Conservation (phyloP, 2,329 filamentous ascomycete genomes). For the Saccharata proteae region DNA sequence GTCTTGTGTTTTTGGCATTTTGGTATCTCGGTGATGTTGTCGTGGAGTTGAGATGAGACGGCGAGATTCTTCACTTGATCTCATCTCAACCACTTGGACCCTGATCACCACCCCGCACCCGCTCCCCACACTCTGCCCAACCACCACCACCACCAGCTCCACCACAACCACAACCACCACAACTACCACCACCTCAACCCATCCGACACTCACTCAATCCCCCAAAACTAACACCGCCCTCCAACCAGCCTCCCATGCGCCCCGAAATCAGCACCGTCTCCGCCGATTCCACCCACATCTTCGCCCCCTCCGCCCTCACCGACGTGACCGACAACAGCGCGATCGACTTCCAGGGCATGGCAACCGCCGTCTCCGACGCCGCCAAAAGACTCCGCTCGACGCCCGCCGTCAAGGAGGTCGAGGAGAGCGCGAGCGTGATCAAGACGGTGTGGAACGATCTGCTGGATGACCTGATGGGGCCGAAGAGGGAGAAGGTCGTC, state of each 20-base stretch:
- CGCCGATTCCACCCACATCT: slow-evolving; percentile 34
- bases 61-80: too few species aligned
- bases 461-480: slow-evolving; percentile 37
- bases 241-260: slow-evolving; percentile 34
- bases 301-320: slow-evolving; percentile 41
- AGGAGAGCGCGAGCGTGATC: slow-evolving; percentile 29
- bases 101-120: not conserved
- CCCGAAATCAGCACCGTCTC: slow-evolving; percentile 45
- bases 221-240: not conserved
- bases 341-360: slow-evolving; percentile 41
- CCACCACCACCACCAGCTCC: not conserved
- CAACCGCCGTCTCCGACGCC: slow-evolving; percentile 34
- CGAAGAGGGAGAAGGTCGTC: too few species aligned
- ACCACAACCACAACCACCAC: too few species aligned
- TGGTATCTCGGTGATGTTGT: too few species aligned
- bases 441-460: slow-evolving; percentile 36
- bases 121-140: not conserved
- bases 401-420: slow-evolving; percentile 22
- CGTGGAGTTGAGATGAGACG: too few species aligned
- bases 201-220: slow-evolving; percentile 1
- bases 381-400: slow-evolving; percentile 14
- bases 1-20: too few species aligned
- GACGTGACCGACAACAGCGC: slow-evolving; percentile 32
- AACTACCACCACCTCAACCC: slow-evolving; percentile 1
- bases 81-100: too few species aligned